Base-by-base conservation (phyloP, 1,139 yeast genomes). In the Arxiozyma bovina region DNA sequence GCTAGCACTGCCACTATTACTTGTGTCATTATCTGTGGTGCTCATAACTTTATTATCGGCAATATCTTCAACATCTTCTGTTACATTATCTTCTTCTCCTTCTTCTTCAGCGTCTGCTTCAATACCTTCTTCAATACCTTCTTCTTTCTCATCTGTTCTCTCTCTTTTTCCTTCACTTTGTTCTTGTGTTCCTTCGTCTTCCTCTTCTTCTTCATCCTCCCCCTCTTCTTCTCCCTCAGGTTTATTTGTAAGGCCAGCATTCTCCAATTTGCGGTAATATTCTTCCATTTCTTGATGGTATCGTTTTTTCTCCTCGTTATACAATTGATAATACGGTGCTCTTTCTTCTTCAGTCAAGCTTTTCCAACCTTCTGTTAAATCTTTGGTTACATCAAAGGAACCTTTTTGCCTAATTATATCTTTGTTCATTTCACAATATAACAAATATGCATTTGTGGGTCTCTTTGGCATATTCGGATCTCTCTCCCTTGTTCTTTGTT, bases 361-460 rank as follows among this genome's bases (percentile, higher is more conserved):
- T 64, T 87, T 88, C 98, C 98, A 91, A 3, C 84, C 83, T 61
- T 88, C 96, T 1, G 96, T 85, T 75, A 91, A 76, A 21, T 85
- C 83, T 63, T 81, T 83, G 1, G 94, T 84, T 55, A 88, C 75
- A 65, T 87, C 96, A 23, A 76, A 74, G 45, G 76, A 77, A 0
- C 83, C 85, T 50, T 70, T 71, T 57, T 83, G 77, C 60, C 80
- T 82, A 50, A 88, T 79, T 53, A 80, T 76, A 53, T 87, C 96
- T 69, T 88, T 87, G 65, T 88, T 94, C 73, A 81, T 73, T 58
- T 90, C 97, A 72, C 97, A 90, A 67, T 87, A 90, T 56, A 88
- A 80, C 59, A 89, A 75, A 65, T 90, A 89, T 11, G 96, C 96
- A 69, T 90, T 90, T 6, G 95, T 86, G 18, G 96, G 96, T 62